phyloP scores from a whole-genome alignment of 306 rosid species.

The Prinsepia uniflora region DNA sequence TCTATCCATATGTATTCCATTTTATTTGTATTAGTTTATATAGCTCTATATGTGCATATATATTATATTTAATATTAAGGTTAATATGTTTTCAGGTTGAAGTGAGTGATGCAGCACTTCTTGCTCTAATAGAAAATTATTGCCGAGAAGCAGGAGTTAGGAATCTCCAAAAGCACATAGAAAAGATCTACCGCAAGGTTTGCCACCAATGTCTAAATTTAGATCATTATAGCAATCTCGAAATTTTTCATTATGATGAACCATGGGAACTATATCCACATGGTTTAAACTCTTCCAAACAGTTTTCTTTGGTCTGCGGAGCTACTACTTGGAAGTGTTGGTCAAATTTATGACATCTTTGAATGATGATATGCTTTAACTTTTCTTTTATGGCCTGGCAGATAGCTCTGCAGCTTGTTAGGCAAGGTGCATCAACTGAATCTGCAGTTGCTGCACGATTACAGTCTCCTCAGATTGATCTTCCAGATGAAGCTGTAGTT shows the following conservation, averaged over 20 bases:
- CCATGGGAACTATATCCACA: not conserved
- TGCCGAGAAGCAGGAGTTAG: slow-evolving; percentile 92
- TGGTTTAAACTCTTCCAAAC: not conserved
- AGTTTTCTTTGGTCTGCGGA: not conserved
- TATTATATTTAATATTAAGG: not conserved
- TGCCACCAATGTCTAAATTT: slow-evolving; percentile 14
- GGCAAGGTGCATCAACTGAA: slow-evolving; percentile 50
- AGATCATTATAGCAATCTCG: slow-evolving; percentile 15
- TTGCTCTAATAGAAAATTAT: slow-evolving; percentile 77
- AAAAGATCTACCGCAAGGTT: slow-evolving; percentile 94
- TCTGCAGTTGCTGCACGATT: slow-evolving; percentile 21
- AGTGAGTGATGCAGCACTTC: slow-evolving; percentile 83
- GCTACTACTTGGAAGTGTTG: not conserved
- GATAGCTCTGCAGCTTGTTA: slow-evolving; percentile 90
- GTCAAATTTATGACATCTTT: slow-evolving; percentile 6
- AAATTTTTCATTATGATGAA: not conserved
- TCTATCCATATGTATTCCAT: slow-evolving; percentile 12
- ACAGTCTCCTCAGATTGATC: slow-evolving; percentile 10
- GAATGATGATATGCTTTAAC: slow-evolving; percentile 16
- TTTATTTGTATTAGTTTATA: not conserved
- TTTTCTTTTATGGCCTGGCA: slow-evolving; percentile 40
- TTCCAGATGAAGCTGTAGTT: slow-evolving; percentile 30
- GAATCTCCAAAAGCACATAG: slow-evolving; percentile 94
- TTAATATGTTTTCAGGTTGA: slow-evolving; percentile 55
- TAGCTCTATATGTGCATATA: not conserved